Evolutionary conservation across 1,284 basidiomycete species (phyloP).

Genomic region (Porodaedalea pini): DNA sequence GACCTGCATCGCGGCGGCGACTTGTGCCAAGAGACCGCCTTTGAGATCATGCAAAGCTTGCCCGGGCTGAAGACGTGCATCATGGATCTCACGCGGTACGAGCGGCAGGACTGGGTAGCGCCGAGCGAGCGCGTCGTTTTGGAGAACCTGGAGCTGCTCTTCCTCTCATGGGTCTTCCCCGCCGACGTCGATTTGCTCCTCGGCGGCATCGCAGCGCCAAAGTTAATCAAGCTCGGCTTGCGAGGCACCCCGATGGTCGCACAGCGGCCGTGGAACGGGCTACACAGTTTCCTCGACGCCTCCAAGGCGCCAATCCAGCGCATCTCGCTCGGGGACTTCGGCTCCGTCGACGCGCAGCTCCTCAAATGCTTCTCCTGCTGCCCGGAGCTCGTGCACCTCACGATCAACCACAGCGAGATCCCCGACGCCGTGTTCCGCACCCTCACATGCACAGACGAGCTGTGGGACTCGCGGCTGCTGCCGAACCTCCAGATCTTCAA

Average conservation of each 20-base stretch:
- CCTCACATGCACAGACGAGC: not conserved
- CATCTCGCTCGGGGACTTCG: constrained; percentile 18
- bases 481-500: constrained; percentile 16
- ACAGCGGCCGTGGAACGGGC: not conserved
- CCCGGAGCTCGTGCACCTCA: constrained; percentile 10
- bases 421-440: constrained; percentile 2
- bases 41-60: constrained; percentile 2
- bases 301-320: constrained; percentile 8
- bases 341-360: not conserved
- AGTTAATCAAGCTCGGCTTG: constrained; percentile 13
- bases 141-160: constrained; percentile 7
- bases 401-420: constrained; percentile 14
- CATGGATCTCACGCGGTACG: constrained; percentile 12
- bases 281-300: constrained; percentile 10
- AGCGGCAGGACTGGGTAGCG: not conserved
- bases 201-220: constrained; percentile 7
- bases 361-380: constrained; percentile 2
- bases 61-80: constrained; percentile 11
- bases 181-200: constrained; percentile 12
- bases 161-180: constrained; percentile 15
- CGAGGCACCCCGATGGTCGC: constrained; percentile 7
- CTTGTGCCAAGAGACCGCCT: constrained; percentile 8
- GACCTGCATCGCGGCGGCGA: constrained; percentile 13
- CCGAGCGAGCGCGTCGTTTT: not conserved
- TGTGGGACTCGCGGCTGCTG: constrained; percentile 1